Evolutionary conservation across 1,139 yeast genomes (phyloP).

Genomic region (Yamadazyma dendronema): DNA sequence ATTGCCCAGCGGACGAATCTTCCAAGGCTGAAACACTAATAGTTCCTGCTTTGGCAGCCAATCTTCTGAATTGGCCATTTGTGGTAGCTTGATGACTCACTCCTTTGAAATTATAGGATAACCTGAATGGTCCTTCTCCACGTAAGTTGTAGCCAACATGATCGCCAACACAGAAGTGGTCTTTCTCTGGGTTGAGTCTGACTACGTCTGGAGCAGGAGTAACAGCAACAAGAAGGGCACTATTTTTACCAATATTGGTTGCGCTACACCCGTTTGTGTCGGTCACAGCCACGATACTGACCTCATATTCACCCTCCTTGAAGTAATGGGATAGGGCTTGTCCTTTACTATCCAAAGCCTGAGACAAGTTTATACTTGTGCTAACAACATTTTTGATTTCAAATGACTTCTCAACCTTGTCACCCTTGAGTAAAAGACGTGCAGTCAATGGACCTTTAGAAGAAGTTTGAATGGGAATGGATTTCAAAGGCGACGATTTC

Average conservation of each 20-base stretch:
- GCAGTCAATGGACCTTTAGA: constrained; percentile 70
- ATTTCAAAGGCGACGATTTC: constrained; percentile 36
- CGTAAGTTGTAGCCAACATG: constrained; percentile 71
- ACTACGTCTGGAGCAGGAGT: constrained; percentile 75
- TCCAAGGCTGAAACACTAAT: constrained; percentile 65
- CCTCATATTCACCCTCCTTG: constrained; percentile 49
- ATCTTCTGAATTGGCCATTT: constrained; percentile 54
- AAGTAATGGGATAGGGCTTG: constrained; percentile 9
- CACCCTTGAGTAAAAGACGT: constrained; percentile 39
- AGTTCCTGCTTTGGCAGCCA: constrained; percentile 80
- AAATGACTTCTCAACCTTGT: constrained; percentile 6
- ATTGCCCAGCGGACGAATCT: constrained; percentile 72
- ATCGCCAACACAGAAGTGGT: constrained; percentile 86
- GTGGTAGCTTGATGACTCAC: constrained; percentile 59
- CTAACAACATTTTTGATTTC: constrained; percentile 4
- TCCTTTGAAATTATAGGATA: constrained; percentile 72
- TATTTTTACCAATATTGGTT: constrained; percentile 37
- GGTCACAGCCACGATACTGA: constrained; percentile 53
- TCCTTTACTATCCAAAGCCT: constrained; percentile 10
- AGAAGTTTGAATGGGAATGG: constrained; percentile 51
- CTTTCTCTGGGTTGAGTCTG: constrained; percentile 32
- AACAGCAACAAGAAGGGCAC: constrained; percentile 49
- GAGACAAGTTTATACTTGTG: constrained; percentile 13
- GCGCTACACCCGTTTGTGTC: constrained; percentile 71
- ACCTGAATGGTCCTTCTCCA: constrained; percentile 78